Percentiles rank a stretch among this genome's conserved stretches.
Conservation (phyloP, 495 filamentous ascomycete genomes). For the Clavariopsis aquatica region DNA sequence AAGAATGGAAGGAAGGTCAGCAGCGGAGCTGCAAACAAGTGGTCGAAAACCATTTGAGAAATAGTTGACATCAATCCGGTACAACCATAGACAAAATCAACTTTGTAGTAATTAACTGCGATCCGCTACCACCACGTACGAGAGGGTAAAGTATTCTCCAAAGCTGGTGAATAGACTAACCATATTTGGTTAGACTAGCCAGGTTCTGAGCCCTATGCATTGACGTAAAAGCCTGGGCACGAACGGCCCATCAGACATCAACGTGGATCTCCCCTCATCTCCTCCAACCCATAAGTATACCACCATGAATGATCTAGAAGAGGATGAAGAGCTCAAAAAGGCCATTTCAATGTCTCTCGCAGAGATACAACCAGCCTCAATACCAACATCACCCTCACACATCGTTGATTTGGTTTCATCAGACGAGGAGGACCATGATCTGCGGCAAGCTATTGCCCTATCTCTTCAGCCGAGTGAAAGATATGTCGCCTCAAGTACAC, state of each 20-base stretch:
- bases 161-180: too few species aligned
- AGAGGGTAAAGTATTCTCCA: too few species aligned
- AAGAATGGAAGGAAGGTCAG: slow-evolving; percentile 40
- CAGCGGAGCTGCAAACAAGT: neutral
- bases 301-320: slow-evolving; percentile 34
- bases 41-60: neutral
- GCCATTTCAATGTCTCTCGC: slow-evolving; percentile 43
- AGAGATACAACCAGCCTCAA: neutral
- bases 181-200: neutral
- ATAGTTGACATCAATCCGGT: neutral
- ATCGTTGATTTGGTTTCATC: neutral
- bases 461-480: slow-evolving; percentile 25
- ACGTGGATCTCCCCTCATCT: neutral
- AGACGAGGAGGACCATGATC: slow-evolving; percentile 30
- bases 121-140: too few species aligned
- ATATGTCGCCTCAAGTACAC: neutral
- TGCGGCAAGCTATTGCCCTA: slow-evolving; percentile 26
- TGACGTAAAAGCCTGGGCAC: slow-evolving; percentile 14
- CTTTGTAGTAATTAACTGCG: too few species aligned
- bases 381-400: neutral
- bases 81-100: too few species aligned
- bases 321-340: slow-evolving; percentile 40
- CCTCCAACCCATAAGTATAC: neutral
- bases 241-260: too few species aligned
- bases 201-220: neutral